Percentiles rank a stretch among this genome's conserved stretches.
Conservation (phyloP, 1,284 basidiomycete genomes). For the Violaceomyces palustris region DNA sequence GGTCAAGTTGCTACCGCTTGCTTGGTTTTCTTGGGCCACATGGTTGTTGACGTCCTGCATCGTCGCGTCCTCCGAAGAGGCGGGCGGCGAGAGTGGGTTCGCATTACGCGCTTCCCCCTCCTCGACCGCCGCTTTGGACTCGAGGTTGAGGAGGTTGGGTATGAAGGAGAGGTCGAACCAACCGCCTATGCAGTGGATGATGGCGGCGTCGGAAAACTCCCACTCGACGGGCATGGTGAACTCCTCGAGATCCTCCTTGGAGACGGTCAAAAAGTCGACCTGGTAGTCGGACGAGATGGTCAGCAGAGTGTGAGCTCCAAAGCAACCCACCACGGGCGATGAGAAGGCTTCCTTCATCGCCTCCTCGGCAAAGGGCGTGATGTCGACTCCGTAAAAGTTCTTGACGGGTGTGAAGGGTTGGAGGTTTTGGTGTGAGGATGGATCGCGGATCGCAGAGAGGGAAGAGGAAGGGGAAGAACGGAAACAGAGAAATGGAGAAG, state of each 20-base stretch:
- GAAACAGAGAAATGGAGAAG: too few relatives aligned
- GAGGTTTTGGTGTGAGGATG: not conserved
- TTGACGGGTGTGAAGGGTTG: not conserved
- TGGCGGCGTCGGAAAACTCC: conserved; percentile 22
- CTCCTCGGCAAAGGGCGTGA: conserved; percentile 34
- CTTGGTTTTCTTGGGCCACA: too few relatives aligned
- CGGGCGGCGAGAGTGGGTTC: too few relatives aligned
- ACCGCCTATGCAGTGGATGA: conserved; percentile 44
- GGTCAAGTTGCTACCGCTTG: too few relatives aligned
- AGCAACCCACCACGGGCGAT: conserved; percentile 45
- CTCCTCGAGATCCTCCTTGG: conserved; percentile 25
- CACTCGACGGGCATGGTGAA: conserved; percentile 45
- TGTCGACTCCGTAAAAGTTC: conserved; percentile 49
- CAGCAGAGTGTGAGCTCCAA: conserved; percentile 34
- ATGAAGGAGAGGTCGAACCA: conserved; percentile 49
- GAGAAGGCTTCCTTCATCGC: conserved; percentile 42
- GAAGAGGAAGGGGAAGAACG: too few relatives aligned
- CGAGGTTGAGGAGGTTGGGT: not conserved
- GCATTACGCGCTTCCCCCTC: too few relatives aligned
- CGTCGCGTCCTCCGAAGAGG: too few relatives aligned
- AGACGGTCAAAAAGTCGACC: conserved; percentile 42
- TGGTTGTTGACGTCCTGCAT: too few relatives aligned
- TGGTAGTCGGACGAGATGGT: conserved; percentile 32
- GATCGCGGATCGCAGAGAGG: not conserved
- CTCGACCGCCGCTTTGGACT: not conserved